Percentiles rank a stretch among this genome's conserved stretches.
phyloP scores from a whole-genome alignment of 73 alveolate species.

The Urostyla sp. region DNA sequence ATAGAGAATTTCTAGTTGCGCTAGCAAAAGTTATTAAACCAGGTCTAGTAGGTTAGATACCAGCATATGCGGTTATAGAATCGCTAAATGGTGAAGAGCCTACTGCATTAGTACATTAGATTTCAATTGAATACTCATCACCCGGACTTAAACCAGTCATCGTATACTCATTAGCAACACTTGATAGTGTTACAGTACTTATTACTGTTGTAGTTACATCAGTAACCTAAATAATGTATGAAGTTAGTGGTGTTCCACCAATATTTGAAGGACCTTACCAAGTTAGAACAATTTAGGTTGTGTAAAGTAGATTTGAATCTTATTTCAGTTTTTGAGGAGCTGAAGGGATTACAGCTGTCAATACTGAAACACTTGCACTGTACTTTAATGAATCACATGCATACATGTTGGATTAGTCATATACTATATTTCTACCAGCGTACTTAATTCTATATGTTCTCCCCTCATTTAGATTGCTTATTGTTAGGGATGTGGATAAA shows the following conservation, averaged over 20 bases:
- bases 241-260: slow-evolving; percentile 78
- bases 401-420: slow-evolving; percentile 63
- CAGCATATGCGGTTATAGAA: slow-evolving; percentile 50
- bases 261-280: slow-evolving; percentile 72
- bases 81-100: slow-evolving; percentile 63
- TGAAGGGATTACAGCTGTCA: slow-evolving; percentile 76
- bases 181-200: not conserved
- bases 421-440: slow-evolving; percentile 73
- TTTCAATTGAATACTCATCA: slow-evolving; percentile 57
- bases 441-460: slow-evolving; percentile 64
- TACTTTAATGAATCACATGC: slow-evolving; percentile 55
- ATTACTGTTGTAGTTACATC: slow-evolving; percentile 22
- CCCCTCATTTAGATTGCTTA: slow-evolving; percentile 53
- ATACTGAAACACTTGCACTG: slow-evolving; percentile 38
- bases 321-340: slow-evolving; percentile 63
- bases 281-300: slow-evolving; percentile 51
- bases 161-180: slow-evolving; percentile 46
- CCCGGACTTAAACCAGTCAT: slow-evolving; percentile 63
- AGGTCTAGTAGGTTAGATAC: slow-evolving; percentile 68
- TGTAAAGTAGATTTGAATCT: slow-evolving; percentile 30
- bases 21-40: slow-evolving; percentile 57
- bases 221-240: slow-evolving; percentile 55
- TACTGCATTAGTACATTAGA: slow-evolving; percentile 52
- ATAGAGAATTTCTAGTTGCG: slow-evolving; percentile 60
- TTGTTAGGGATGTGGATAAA: slow-evolving; percentile 23